phyloP scores from a whole-genome alignment of 2,329 filamentous ascomycete genomes.

The Fusarium luffae region DNA sequence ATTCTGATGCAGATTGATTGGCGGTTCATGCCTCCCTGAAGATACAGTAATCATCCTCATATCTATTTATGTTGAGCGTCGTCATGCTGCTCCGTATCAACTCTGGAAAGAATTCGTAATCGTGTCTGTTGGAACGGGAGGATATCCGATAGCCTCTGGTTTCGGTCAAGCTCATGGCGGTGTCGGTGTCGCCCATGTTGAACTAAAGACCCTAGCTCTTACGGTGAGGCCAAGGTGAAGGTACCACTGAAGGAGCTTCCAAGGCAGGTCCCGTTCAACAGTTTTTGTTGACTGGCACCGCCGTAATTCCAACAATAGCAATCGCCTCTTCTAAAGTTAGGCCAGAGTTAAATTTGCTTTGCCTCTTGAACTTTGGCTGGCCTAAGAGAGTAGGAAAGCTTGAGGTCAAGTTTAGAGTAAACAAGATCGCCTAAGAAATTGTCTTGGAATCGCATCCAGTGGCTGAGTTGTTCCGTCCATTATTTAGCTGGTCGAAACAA shows the following conservation, averaged over 20 bases:
- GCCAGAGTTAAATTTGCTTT: conserved; percentile 3
- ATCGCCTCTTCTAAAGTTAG: not conserved
- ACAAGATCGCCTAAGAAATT: not conserved
- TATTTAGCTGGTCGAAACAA: not conserved
- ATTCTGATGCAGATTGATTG: conserved; percentile 18
- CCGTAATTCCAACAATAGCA: conserved; percentile 42
- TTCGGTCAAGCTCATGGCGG: conserved; percentile 25
- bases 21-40: not conserved
- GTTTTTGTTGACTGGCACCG: conserved; percentile 18
- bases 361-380: conserved; percentile 4
- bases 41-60: not conserved
- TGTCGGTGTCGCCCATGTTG: conserved; percentile 17
- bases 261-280: conserved; percentile 37
- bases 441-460: not conserved
- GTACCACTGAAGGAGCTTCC: conserved; percentile 30
- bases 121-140: conserved; percentile 13
- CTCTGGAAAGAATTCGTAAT: conserved; percentile 23
- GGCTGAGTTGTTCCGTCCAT: not conserved
- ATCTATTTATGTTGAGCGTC: conserved; percentile 36
- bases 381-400: not conserved
- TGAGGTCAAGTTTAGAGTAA: not conserved
- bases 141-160: conserved; percentile 14
- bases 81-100: conserved; percentile 12
- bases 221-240: conserved; percentile 40
- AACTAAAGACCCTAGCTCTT: conserved; percentile 21